Evolutionary conservation across 805 yeast species (phyloP).

Genomic region (Wickerhamomyces bisporus): DNA sequence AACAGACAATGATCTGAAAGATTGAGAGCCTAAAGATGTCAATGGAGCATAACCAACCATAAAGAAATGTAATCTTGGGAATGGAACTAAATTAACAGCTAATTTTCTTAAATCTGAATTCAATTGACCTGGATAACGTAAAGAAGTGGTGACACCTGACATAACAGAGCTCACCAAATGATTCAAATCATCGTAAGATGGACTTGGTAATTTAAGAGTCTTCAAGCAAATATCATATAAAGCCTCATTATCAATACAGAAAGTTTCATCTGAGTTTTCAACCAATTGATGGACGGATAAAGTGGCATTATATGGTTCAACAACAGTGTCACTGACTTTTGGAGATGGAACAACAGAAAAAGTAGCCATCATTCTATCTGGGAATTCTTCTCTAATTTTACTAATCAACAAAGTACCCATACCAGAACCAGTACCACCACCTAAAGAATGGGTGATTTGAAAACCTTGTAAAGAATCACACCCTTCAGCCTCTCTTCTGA

Average conservation of each 20-base stretch:
- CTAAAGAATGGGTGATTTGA: constrained; percentile 92
- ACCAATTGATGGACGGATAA: constrained; percentile 94
- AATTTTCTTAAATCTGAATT: constrained; percentile 97
- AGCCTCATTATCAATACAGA: constrained; percentile 99
- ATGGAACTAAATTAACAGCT: constrained; percentile 98
- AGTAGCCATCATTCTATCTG: constrained; percentile 95
- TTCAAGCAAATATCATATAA: constrained; percentile 97
- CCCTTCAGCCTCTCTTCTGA: constrained; percentile 93
- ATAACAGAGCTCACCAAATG: constrained; percentile 95
- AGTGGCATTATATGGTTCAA: constrained; percentile 97
- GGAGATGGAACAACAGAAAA: constrained; percentile 99
- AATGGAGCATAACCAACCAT: constrained; percentile 97
- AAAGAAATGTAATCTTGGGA: constrained; percentile 99
- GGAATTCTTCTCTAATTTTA: constrained; percentile 87
- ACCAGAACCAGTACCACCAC: constrained; percentile 99
- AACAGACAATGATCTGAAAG: constrained; percentile 92
- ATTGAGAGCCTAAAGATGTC: constrained; percentile 81
- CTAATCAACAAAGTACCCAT: constrained; percentile 91
- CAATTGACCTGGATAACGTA: constrained; percentile 95
- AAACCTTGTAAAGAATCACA: constrained; percentile 98
- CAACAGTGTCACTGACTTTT: constrained; percentile 93
- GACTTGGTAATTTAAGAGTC: constrained; percentile 87
- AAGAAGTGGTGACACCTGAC: constrained; percentile 94
- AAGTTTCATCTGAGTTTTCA: constrained; percentile 98
- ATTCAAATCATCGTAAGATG: constrained; percentile 81